These are phyloP conservation scores for Skeletonema menzelii DNA, from an alignment of 108 stramenopile genomes.

Conservation along the genomic window DNA sequence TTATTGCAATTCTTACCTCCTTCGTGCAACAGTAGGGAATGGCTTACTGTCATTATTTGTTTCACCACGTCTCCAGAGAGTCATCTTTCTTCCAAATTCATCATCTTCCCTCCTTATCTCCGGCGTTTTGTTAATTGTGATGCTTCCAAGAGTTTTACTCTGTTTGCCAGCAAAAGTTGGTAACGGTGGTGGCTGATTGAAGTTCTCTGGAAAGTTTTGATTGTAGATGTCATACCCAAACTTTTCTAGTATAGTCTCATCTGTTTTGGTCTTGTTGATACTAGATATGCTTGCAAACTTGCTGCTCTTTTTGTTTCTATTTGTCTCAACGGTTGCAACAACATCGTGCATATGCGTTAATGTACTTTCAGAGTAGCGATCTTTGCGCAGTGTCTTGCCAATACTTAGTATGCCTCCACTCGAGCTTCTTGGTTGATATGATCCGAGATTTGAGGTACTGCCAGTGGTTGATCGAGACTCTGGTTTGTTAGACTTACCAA, in stretches of 20 bases:
- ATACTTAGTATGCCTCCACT: constrained; percentile 36
- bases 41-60: constrained; percentile 61
- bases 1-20: not conserved
- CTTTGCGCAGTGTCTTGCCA: constrained; percentile 57
- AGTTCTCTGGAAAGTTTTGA: constrained; percentile 67
- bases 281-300: not conserved
- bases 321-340: constrained; percentile 29
- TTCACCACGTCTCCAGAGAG: constrained; percentile 60
- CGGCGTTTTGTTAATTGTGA: constrained; percentile 43
- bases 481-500: constrained; percentile 6
- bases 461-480: not conserved
- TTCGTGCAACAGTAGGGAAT: constrained; percentile 37
- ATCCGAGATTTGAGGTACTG: constrained; percentile 45
- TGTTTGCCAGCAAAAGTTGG: not conserved
- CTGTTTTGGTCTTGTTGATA: not conserved
- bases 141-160: constrained; percentile 2
- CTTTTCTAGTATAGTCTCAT: constrained; percentile 41
- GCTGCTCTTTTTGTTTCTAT: constrained; percentile 3
- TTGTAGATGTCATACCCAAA: constrained; percentile 70
- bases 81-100: constrained; percentile 71
- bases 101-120: constrained; percentile 54
- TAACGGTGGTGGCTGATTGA: constrained; percentile 10
- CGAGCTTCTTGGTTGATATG: constrained; percentile 54
- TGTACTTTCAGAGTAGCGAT: constrained; percentile 52
- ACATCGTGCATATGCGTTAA: constrained; percentile 55